Evolutionary conservation across 1,284 basidiomycete genomes (phyloP).

Genomic region (Flammula alnicola): DNA sequence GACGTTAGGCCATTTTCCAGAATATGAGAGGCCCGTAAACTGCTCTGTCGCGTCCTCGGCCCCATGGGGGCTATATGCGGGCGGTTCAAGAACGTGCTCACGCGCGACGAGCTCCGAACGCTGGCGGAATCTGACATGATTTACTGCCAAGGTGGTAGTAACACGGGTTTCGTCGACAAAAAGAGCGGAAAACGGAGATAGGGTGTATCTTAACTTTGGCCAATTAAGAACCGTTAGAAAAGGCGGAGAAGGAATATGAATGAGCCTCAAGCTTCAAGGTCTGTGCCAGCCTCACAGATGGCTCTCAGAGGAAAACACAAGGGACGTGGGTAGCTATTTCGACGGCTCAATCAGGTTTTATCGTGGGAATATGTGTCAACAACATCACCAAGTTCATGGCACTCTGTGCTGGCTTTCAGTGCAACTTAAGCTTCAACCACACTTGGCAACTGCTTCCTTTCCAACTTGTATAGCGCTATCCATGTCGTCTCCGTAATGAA

Average conservation of each 20-base stretch:
- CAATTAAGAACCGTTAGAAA: not conserved
- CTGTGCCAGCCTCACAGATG: no score
- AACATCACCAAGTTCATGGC: no score
- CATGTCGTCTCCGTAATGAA: no score
- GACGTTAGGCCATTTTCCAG: constrained; percentile 15
- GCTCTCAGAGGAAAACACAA: no score
- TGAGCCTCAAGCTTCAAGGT: no score
- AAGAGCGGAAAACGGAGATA: not conserved
- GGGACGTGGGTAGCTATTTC: no score
- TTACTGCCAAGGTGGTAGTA: constrained; percentile 7
- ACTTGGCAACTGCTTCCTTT: no score
- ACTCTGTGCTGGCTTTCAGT: no score
- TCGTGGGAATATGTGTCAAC: no score
- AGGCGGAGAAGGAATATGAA: constrained; percentile 5
- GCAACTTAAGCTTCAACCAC: no score
- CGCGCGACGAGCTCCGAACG: constrained; percentile 29
- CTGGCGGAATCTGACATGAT: constrained; percentile 35
- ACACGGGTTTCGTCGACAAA: not conserved
- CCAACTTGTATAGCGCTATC: no score
- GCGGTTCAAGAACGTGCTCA: constrained; percentile 32
- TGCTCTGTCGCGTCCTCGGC: constrained; percentile 34
- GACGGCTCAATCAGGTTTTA: no score
- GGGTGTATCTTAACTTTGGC: not conserved
- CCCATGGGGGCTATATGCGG: constrained; percentile 36
- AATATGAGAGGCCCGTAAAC: constrained; percentile 20